Conservation (phyloP, 2,329 filamentous ascomycete species). For the Fusarium armeniacum region DNA sequence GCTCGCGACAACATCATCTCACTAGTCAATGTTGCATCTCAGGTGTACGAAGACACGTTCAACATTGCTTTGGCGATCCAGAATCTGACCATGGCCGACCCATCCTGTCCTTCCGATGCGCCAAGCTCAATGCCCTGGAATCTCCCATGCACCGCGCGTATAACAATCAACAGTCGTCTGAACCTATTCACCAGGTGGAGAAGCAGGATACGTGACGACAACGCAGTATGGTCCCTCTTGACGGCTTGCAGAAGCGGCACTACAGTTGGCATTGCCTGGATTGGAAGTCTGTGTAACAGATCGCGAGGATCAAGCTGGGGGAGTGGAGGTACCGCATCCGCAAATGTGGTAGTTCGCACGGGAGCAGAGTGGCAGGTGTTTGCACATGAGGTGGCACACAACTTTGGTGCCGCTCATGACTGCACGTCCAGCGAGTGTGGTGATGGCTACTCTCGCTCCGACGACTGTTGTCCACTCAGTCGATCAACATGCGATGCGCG, state of each 20-base stretch:
- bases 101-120: constrained; percentile 73
- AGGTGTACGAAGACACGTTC: constrained; percentile 86
- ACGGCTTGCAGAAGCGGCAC: constrained; percentile 80
- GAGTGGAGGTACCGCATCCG: constrained; percentile 86
- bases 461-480: constrained; percentile 78
- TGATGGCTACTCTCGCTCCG: not conserved
- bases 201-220: constrained; percentile 75
- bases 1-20: constrained; percentile 79
- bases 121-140: constrained; percentile 78
- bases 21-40: constrained; percentile 87
- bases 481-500: constrained; percentile 75
- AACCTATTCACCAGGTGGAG: constrained; percentile 88
- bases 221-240: constrained; percentile 88
- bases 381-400: constrained; percentile 86
- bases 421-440: constrained; percentile 32
- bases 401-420: constrained; percentile 41
- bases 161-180: constrained; percentile 77
- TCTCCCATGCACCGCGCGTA: constrained; percentile 71
- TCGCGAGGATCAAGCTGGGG: constrained; percentile 55
- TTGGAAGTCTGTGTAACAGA: constrained; percentile 80
- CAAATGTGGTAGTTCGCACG: constrained; percentile 81
- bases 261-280: constrained; percentile 88
- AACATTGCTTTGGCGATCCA: constrained; percentile 88
- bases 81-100: constrained; percentile 80
- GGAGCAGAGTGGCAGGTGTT: constrained; percentile 89